Evolutionary conservation across 345 rosid genomes (phyloP), one percentile per base, ranked within the genome.

Genomic region (Moricandia moricandioides): DNA sequence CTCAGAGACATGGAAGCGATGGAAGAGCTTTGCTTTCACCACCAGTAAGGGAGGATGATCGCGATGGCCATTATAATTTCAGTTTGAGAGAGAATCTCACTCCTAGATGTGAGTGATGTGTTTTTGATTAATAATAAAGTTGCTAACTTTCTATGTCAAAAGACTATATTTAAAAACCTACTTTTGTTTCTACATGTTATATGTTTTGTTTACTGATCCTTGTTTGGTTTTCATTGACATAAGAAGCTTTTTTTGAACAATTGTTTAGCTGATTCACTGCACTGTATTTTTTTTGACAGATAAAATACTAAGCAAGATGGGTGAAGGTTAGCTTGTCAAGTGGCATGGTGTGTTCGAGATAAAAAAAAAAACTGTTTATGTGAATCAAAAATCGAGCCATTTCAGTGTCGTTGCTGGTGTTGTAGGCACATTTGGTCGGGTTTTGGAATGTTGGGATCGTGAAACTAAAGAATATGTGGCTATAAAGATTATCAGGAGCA

Each of bases 361-460:
- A 45, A 81, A 67, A 67, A 78, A 78, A 75, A 67, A 72, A 80
- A 74, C 24, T 82, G 82, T 76, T 80, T 85, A 74, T 87, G 78
- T 82, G 77, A 84, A 82, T 85, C 78, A 81, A 81, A 56, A 59
- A 83, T 81, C 82, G 91, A 71, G 82, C 82, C 83, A 78, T 80
- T 76, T 86, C 85, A 88, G 91, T 86, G 73, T 81, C 54, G 82
- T 83, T 89, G 88, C 84, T 85, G 81, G 86, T 86, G 80, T 86
- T 86, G 90, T 87, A 87, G 95, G 95, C 88, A 87, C 95, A 55
- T 89, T 89, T 85, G 95, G 95, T 69, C 95, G 84, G 66, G 95
- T 87, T 73, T 83, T 89, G 89, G 92, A 89, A 84, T 89, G 92
- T 87, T 89, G 92, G 92, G 95, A 89, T 69, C 87, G 92, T 16